phyloP scores from a whole-genome alignment of 2,329 filamentous ascomycete genomes.

The Apiospora aurea region DNA sequence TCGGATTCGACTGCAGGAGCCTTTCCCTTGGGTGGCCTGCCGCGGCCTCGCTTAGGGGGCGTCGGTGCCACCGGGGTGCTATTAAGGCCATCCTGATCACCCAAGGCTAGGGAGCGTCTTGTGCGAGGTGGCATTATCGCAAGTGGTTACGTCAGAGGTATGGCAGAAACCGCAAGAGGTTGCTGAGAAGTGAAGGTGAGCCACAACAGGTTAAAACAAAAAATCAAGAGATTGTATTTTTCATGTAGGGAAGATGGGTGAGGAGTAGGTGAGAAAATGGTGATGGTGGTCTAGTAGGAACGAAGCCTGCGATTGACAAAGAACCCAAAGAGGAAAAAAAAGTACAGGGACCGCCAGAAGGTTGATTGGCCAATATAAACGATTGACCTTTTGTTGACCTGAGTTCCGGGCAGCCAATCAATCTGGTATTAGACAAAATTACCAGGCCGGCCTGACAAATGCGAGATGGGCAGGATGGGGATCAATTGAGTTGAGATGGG shows the following conservation, averaged over 20 bases:
- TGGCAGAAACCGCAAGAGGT: not conserved
- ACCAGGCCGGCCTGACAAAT: slow-evolving; percentile 12
- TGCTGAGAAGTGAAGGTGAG: not conserved
- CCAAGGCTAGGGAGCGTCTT: slow-evolving; percentile 30
- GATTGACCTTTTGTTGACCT: not conserved
- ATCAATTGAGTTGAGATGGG: slow-evolving; percentile 16
- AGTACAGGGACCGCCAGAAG: not conserved
- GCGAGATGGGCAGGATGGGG: not conserved
- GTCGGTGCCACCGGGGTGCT: not conserved
- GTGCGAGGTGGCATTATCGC: slow-evolving; percentile 37
- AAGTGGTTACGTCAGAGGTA: not conserved
- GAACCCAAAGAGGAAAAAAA: not conserved
- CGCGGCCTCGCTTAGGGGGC: slow-evolving; percentile 31
- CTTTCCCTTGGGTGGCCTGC: slow-evolving; percentile 39
- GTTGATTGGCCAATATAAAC: not conserved
- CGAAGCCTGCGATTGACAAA: not conserved
- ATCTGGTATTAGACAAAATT: not conserved
- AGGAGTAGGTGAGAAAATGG: not conserved
- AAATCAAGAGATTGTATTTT: not conserved
- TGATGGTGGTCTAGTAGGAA: not conserved
- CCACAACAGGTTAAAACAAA: not conserved
- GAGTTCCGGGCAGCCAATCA: slow-evolving; percentile 1
- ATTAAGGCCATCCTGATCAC: slow-evolving; percentile 17
- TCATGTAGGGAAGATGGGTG: not conserved
- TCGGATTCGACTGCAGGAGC: slow-evolving; percentile 34